Percentiles rank a stretch among this genome's conserved stretches.
Evolutionary conservation across 176 grass and related monocot genomes (phyloP).

Genomic region (Zea mays): Zm-B73-REFERENCE-NAM-5.0 NC_050103.1:8139501-8140000

Average conservation of each 20-base stretch:
- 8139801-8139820: conserved; percentile 87
- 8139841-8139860: conserved; percentile 80
- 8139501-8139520: conserved; percentile 30
- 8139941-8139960: conserved; percentile 44
- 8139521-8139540: conserved; percentile 45
- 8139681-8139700: background rate
- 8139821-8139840: conserved; percentile 89
- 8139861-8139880: conserved; percentile 55
- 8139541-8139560: conserved; percentile 61
- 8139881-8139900: conserved; percentile 43
- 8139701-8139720: conserved; percentile 20
- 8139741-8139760: conserved; percentile 83
- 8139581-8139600: conserved; percentile 68
- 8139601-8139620: conserved; percentile 87
- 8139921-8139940: conserved; percentile 39
- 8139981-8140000: conserved; percentile 39
- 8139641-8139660: conserved; percentile 10
- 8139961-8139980: conserved; percentile 50
- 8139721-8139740: conserved; percentile 28
- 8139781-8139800: conserved; percentile 71
- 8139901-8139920: conserved; percentile 30
- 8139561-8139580: conserved; percentile 67
- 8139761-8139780: conserved; percentile 71
- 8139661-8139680: conserved; percentile 19
- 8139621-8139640: conserved; percentile 16